Conservation (phyloP, 192 early-diverging fungal species). For the Coemansia sp. region DNA sequence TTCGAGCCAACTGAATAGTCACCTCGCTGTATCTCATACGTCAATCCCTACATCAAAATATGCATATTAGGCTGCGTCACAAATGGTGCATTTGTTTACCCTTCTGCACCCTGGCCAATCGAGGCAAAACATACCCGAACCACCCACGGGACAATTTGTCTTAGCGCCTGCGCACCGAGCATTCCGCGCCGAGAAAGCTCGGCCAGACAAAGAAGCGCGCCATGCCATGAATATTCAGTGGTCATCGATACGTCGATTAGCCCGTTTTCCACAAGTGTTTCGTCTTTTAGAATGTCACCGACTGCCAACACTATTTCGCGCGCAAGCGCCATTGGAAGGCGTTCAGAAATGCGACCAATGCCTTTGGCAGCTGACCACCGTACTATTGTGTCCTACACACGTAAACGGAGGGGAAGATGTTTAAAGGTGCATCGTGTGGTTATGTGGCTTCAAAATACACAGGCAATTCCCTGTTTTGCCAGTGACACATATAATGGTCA, state of each 20-base stretch:
- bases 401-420: background rate
- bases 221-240: slow-evolving; percentile 93
- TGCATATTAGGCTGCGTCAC: slow-evolving; percentile 5
- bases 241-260: slow-evolving; percentile 71
- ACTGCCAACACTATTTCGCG: slow-evolving; percentile 81
- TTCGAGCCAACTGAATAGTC: slow-evolving; percentile 89
- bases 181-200: slow-evolving; percentile 88
- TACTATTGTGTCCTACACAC: slow-evolving; percentile 76
- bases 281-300: slow-evolving; percentile 79
- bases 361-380: slow-evolving; percentile 98
- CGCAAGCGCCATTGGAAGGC: slow-evolving; percentile 76
- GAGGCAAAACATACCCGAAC: slow-evolving; percentile 47
- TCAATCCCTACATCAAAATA: slow-evolving; percentile 61
- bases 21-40: slow-evolving; percentile 86
- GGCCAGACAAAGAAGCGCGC: slow-evolving; percentile 84
- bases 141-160: slow-evolving; percentile 79
- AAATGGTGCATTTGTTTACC: background rate
- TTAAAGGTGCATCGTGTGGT: background rate
- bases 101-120: background rate
- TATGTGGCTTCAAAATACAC: background rate
- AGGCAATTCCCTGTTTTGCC: background rate
- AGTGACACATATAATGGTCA: background rate
- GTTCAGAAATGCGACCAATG: slow-evolving; percentile 79
- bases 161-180: slow-evolving; percentile 69
- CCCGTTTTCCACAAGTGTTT: slow-evolving; percentile 57